phyloP scores from a whole-genome alignment of 2,329 filamentous ascomycete genomes.

The Endoconidiophora laricicola region DNA sequence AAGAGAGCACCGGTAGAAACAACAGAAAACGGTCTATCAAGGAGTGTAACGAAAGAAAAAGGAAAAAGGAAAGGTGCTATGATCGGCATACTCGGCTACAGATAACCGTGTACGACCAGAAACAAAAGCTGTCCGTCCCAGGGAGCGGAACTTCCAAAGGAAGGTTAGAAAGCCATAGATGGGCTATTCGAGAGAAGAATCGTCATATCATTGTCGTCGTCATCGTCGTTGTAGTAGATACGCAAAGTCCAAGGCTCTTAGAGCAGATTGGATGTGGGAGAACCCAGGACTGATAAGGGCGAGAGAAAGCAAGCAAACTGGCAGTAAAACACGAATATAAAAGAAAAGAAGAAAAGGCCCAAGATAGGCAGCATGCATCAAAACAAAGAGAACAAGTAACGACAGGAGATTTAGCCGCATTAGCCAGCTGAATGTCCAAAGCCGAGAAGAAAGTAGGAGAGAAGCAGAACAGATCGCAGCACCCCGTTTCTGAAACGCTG shows the following conservation, averaged over 20 bases:
- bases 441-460: background rate
- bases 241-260: background rate
- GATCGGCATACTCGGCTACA: too few species aligned
- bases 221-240: conserved; percentile 2
- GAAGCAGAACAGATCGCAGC: background rate
- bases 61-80: conserved; percentile 15
- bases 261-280: background rate
- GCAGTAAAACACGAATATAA: background rate
- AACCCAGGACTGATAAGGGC: background rate
- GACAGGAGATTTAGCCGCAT: background rate
- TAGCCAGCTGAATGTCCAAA: background rate
- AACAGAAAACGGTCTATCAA: too few species aligned
- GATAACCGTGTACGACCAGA: too few species aligned
- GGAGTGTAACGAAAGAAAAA: conserved; percentile 12
- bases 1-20: background rate
- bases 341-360: background rate
- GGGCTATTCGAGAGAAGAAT: background rate
- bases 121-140: too few species aligned
- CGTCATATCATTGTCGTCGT: conserved; percentile 5
- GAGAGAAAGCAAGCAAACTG: conserved; percentile 11
- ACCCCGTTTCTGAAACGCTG: background rate
- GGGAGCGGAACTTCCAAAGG: too few species aligned
- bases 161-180: too few species aligned
- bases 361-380: background rate
- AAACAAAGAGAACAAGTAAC: background rate